These are phyloP conservation scores for Smallanthus sonchifolius DNA, from an alignment of 129 eudicot genomes.

Conservation along the genomic window DNA sequence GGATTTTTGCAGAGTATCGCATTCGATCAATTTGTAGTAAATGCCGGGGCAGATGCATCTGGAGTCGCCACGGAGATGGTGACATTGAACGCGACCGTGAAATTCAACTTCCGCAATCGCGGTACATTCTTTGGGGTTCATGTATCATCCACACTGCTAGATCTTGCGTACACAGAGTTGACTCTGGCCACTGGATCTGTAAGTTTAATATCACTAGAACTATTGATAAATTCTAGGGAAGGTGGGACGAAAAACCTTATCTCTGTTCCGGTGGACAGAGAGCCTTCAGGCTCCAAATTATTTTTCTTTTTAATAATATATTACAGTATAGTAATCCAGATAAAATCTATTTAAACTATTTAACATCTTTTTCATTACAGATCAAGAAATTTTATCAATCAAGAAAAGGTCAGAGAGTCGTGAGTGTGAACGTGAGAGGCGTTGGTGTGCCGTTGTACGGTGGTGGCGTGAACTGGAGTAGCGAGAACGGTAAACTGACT, in stretches of 20 bases:
- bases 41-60: slow-evolving; percentile 69
- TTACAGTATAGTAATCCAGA: too few species aligned
- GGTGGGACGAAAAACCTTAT: too few species aligned
- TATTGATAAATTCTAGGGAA: too few species aligned
- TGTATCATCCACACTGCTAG: background rate
- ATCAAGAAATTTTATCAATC: background rate
- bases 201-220: too few species aligned
- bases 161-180: background rate
- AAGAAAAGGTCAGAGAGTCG: background rate
- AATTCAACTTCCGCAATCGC: slow-evolving; percentile 49
- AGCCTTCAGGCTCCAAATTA: too few species aligned
- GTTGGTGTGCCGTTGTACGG: background rate
- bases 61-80: slow-evolving; percentile 92
- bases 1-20: slow-evolving; percentile 58
- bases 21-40: slow-evolving; percentile 53
- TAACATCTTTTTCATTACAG: background rate
- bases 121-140: slow-evolving; percentile 8
- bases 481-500: background rate
- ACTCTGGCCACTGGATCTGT: background rate
- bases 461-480: background rate
- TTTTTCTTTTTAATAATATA: too few species aligned
- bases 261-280: too few species aligned
- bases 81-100: slow-evolving; percentile 63
- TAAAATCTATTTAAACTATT: background rate
- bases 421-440: background rate